These are phyloP conservation scores for Lipomyces japonicus DNA, from an alignment of 805 yeast genomes.

Conservation along the genomic window DNA sequence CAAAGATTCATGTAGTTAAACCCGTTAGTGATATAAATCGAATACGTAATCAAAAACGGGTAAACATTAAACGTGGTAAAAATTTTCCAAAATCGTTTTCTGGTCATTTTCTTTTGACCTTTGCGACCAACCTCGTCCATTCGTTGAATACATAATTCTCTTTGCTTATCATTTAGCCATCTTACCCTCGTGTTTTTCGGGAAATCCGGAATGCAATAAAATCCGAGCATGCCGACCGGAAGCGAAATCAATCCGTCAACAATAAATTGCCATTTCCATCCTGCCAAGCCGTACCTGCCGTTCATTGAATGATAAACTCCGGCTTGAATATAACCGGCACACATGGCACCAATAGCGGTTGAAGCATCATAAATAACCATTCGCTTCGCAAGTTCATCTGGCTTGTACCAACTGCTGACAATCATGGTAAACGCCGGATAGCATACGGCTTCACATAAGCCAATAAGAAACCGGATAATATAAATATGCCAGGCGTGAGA, in stretches of 20 bases:
- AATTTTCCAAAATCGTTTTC: conserved; percentile 1
- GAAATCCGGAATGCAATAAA: conserved; percentile 45
- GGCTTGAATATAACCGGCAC: conserved; percentile 51
- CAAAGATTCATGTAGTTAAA: conserved; percentile 11
- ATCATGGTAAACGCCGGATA: conserved; percentile 46
- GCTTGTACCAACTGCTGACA: conserved; percentile 54
- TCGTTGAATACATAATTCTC: conserved; percentile 5
- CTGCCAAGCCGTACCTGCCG: conserved; percentile 31
- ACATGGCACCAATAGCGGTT: conserved; percentile 43
- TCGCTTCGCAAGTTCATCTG: conserved; percentile 49
- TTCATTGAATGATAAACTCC: conserved; percentile 33
- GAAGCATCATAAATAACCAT: conserved; percentile 43
- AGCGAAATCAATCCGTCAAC: conserved; percentile 50
- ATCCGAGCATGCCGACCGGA: conserved; percentile 40
- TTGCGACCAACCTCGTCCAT: conserved; percentile 10
- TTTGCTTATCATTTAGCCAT: conserved; percentile 4
- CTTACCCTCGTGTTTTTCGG: conserved; percentile 4
- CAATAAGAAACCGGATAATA: conserved; percentile 62
- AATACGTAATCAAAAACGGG: conserved; percentile 12
- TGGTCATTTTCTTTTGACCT: neutral
- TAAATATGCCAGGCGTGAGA: conserved; percentile 45
- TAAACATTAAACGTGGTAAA: conserved; percentile 10
- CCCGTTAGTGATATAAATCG: conserved; percentile 1
- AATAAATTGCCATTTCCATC: conserved; percentile 41
- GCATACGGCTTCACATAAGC: conserved; percentile 65